phyloP scores from a whole-genome alignment of 306 rosid genomes.

The Lithocarpus polystachyus region DNA sequence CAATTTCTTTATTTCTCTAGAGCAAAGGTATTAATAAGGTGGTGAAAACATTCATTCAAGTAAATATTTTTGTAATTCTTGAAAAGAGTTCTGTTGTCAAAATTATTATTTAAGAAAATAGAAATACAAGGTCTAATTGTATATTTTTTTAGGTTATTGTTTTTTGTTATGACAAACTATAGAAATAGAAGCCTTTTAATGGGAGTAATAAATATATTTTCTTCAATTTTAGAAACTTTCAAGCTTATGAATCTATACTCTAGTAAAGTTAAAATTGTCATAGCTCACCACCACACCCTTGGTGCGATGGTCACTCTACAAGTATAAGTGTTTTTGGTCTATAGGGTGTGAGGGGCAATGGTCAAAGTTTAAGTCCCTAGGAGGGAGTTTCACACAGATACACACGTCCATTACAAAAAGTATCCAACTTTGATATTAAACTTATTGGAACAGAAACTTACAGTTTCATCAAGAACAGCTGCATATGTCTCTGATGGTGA shows the following conservation, averaged over 20 bases:
- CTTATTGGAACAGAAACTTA: constrained; percentile 38
- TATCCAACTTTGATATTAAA: neutral
- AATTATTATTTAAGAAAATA: neutral
- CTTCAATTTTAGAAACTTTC: neutral
- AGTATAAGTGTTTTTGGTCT: no score
- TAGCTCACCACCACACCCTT: accelerated
- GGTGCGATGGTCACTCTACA: no score
- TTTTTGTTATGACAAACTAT: neutral
- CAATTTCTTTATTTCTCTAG: neutral
- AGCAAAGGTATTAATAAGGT: neutral
- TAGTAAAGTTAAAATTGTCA: neutral
- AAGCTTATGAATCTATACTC: neutral
- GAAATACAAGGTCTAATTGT: neutral
- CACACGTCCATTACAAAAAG: neutral
- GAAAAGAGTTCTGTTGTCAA: neutral
- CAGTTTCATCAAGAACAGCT: constrained; percentile 83
- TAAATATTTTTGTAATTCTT: neutral
- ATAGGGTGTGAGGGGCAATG: accelerated
- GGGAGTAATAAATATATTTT: neutral
- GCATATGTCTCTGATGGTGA: constrained; percentile 81
- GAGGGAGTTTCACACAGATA: accelerated
- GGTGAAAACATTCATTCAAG: neutral
- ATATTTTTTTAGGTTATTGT: neutral
- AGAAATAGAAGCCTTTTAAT: no score
- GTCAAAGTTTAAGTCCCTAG: accelerated